A percentile compares a stretch with the other conserved stretches of the same genome.
phyloP scores from a whole-genome alignment of 208 protist genomes.

The Trypanosoma mega region DNA sequence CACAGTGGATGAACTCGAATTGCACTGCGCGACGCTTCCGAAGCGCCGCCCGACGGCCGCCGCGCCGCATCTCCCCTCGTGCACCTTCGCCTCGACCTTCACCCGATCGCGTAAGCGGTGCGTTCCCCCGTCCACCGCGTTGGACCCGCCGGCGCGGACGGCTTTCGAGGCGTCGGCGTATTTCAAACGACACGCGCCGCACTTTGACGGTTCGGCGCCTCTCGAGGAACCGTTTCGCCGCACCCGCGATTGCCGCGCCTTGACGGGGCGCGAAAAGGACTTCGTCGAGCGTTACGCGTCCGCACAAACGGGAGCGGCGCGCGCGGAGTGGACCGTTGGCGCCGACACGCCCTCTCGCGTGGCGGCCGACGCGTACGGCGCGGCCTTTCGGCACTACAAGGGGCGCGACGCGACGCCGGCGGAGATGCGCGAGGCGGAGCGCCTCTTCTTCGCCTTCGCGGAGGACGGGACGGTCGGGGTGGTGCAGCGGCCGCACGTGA shows the following conservation, averaged over 20 bases:
- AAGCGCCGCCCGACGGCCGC: slow-evolving; percentile 52
- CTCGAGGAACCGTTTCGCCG: slow-evolving; percentile 54
- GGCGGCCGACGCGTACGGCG: slow-evolving; percentile 67
- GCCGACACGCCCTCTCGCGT: too few relatives aligned
- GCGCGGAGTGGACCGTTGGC: slow-evolving; percentile 29
- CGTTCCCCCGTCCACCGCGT: neutral
- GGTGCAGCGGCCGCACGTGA: slow-evolving; percentile 77
- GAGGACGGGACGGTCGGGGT: slow-evolving; percentile 75
- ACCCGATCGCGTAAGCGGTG: slow-evolving; percentile 21
- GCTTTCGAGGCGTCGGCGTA: slow-evolving; percentile 39
- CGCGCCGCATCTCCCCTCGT: slow-evolving; percentile 45
- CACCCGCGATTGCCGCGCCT: slow-evolving; percentile 38
- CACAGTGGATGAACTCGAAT: slow-evolving; percentile 57
- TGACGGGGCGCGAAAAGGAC: slow-evolving; percentile 68
- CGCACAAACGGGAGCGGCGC: slow-evolving; percentile 46
- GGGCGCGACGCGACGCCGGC: slow-evolving; percentile 62
- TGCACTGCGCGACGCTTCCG: slow-evolving; percentile 45
- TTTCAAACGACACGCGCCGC: slow-evolving; percentile 57
- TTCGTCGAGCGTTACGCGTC: slow-evolving; percentile 85
- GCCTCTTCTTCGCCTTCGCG: slow-evolving; percentile 70
- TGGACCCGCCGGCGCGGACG: slow-evolving; percentile 10
- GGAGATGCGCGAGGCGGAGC: slow-evolving; percentile 72
- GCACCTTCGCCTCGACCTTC: slow-evolving; percentile 34
- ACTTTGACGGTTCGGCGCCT: slow-evolving; percentile 30
- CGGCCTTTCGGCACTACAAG: slow-evolving; percentile 68